phyloP scores from a whole-genome alignment of 768 basidiomycete species.

The Asterophora parasitica region DNA sequence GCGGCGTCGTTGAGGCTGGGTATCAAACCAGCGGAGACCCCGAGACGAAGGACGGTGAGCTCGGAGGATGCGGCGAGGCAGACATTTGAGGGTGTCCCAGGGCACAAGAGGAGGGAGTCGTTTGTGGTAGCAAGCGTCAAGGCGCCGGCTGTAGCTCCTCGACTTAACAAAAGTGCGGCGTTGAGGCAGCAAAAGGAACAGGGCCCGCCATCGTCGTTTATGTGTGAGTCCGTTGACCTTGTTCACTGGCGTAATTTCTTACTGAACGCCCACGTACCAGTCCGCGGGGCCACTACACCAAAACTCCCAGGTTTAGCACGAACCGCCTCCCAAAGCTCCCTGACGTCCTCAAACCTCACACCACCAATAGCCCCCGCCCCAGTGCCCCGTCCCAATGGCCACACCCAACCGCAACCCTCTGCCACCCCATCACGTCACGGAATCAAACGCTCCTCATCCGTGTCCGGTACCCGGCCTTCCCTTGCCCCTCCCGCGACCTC shows the following conservation, averaged over 20 bases:
- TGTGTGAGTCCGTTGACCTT: slow-evolving; percentile 52
- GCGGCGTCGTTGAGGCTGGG: slow-evolving; percentile 70
- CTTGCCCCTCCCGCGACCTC: slow-evolving; percentile 4
- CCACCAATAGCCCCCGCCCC: slow-evolving; percentile 14
- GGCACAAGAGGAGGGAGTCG: slow-evolving; percentile 75
- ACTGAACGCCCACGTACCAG: slow-evolving; percentile 25
- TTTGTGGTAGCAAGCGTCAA: slow-evolving; percentile 65
- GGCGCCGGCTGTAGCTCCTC: slow-evolving; percentile 63
- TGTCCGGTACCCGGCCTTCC: slow-evolving; percentile 33
- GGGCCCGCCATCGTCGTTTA: slow-evolving; percentile 62
- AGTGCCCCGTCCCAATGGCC: slow-evolving; percentile 5
- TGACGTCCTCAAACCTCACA: slow-evolving; percentile 10
- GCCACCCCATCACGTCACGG: slow-evolving; percentile 16
- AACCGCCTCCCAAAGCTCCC: slow-evolving; percentile 36
- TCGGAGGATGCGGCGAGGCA: slow-evolving; percentile 33
- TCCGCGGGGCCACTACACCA: slow-evolving; percentile 39
- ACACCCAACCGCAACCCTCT: slow-evolving; percentile 16
- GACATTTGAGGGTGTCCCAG: slow-evolving; percentile 77
- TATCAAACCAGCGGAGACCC: slow-evolving; percentile 35
- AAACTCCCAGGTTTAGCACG: slow-evolving; percentile 42
- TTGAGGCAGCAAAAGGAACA: slow-evolving; percentile 58
- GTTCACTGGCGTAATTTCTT: not conserved
- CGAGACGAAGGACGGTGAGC: slow-evolving; percentile 34
- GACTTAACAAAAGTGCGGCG: slow-evolving; percentile 76
- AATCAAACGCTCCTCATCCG: slow-evolving; percentile 15